Evolutionary conservation across 2,329 filamentous ascomycete species (phyloP), one percentile per base, ranked within the genome.

Genomic region (Exophiala lecanii-corni): DNA sequence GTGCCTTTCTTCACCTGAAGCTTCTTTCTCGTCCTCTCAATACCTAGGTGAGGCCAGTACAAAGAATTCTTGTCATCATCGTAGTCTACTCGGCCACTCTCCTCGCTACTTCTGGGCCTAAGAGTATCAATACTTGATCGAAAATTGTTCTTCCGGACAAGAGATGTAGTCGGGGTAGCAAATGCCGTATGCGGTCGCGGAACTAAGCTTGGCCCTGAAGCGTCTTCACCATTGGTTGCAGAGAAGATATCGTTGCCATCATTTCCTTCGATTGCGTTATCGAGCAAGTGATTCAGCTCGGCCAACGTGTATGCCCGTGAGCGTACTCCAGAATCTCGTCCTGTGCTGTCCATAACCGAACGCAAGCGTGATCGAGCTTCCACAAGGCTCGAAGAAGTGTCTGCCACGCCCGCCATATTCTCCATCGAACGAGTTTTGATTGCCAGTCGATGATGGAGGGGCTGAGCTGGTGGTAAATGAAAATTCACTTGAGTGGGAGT

Each of bases 271-370:
- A 56, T 51, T 7, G 54, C 54, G 47, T 55, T 39, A 39, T 57
- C 53, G 34, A 57, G 32, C 55, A 56, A 55, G 21, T 39, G 40
- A 16, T 50, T 49, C 26, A 57, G 39, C 36, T 57, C 53, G 38
- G 47, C 50, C 41, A 57, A 31, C 16, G 50, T 50, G 9, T 46
- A 30, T 17, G 43, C 33, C 16, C 50, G 45, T 21, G 31, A 35
- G 4, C 38, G 30, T 39, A 40, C 19, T 39, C 25, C 25, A 15
- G 26, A 42, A 16, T 30, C 30, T 32, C 16, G 38, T 35, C 19
- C 34, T 43, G 32, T 39, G 20, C 40, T 36, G 39, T 50, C 37
- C 36, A 36, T 23, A 23, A 48, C 35, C 13, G 48, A 43, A 21
- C 44, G 36, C 41, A 55, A 41, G 13, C 50, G 43, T 43, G 53